Base-by-base conservation (phyloP, 192 early-diverging fungal species). In the Neocallimastix lanati region DNA sequence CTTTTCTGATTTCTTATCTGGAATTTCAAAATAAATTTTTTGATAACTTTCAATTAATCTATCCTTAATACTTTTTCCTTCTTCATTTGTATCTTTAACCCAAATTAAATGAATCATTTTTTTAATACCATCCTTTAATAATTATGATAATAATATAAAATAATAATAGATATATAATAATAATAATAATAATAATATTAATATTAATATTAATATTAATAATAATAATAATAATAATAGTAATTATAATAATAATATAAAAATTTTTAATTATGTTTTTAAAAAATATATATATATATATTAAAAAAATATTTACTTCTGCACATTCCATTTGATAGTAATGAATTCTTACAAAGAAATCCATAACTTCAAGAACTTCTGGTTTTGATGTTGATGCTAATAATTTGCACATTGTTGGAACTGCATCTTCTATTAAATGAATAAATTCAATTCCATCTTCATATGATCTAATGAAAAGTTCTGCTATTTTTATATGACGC, bases 31-130 rank as follows among this genome's bases (percentile, higher is more conserved):
- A 77, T 79, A 79, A 25, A 79, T 29, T 28, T 79, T 77, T 29
- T 77, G 50, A 79, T 79, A 79, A 21, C 50, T 77, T 28, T 79
- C 79, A 79, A 79, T 40, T 40, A 79, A 77, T 40, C 77, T 40
- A 77, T 79, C 79, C n/a, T 77, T 40, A 29, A 79, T 80, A 29
- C 33, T 67, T 37, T 35, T 80, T 21, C 80, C 50, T 76, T 78
- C 80, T 37, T 80, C 80, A 36, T 94, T 90, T 37, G 90, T 81
- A 78, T 90, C 88, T 79, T 88, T 90, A 76, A 88, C 87, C 90
- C 90, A 99, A 28, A 99, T 92, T 76, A 98, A 92, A 83, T 98
- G 97, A 15, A 96, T 88, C 97, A 99, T 99, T 81, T 90, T 92
- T 58, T 91, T 88, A 78, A 98, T 91, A 36, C 97, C 98, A 29